Conservation (phyloP, 2,329 filamentous ascomycete genomes). For the Alternaria dauci region DNA sequence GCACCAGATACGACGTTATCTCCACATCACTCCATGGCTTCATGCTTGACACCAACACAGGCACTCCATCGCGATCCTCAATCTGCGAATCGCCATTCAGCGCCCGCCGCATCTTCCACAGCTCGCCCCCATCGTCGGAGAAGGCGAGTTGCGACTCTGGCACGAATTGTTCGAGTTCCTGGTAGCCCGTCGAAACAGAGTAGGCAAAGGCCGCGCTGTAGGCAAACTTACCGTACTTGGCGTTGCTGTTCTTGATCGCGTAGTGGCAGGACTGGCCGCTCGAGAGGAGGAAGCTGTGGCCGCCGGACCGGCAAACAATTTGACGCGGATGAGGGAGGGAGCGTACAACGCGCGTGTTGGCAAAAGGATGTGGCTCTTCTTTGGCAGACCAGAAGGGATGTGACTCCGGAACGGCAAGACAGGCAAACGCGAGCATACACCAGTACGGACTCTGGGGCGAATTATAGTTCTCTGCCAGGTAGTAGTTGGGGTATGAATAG, state of each 20-base stretch:
- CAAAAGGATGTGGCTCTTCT: conserved; percentile 68
- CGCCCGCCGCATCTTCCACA: conserved; percentile 78
- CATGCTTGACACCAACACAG: conserved; percentile 75
- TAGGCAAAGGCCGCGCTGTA: conserved; percentile 81
- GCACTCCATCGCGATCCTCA: conserved; percentile 62
- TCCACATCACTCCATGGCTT: conserved; percentile 74
- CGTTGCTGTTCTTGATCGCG: conserved; percentile 80
- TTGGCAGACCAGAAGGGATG: conserved; percentile 79
- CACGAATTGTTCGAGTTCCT: conserved; percentile 78
- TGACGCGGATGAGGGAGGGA: conserved; percentile 74
- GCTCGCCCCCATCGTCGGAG: conserved; percentile 78
- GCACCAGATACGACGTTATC: conserved; percentile 71
- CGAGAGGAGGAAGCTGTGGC: conserved; percentile 74
- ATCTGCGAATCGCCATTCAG: conserved; percentile 69
- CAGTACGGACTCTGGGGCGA: conserved; percentile 77
- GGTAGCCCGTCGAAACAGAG: conserved; percentile 77
- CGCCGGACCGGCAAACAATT: conserved; percentile 74
- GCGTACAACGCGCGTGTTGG: conserved; percentile 66
- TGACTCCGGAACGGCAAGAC: conserved; percentile 71
- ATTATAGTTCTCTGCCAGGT: conserved; percentile 85
- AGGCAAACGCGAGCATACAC: conserved; percentile 80
- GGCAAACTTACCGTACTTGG: conserved; percentile 81
- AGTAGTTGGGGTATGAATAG: conserved; percentile 82
- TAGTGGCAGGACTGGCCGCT: conserved; percentile 85
- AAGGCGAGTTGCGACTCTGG: conserved; percentile 78